Base-by-base conservation (phyloP, 768 basidiomycete species). In the Serendipita sp. region DNA sequence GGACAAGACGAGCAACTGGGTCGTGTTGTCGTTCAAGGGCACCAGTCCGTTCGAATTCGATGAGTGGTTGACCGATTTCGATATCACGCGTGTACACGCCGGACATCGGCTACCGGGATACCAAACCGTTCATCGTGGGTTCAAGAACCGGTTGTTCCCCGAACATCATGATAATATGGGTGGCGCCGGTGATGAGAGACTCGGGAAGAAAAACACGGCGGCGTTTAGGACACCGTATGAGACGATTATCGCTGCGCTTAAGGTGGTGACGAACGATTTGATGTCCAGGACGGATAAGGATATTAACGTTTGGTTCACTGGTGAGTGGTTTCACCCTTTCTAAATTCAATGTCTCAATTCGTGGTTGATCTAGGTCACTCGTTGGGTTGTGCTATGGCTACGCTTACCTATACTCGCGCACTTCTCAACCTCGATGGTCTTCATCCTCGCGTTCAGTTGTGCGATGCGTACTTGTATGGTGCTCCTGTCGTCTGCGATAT, bases 31-130 rank as follows among this genome's bases (percentile, higher is more conserved):
- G 3, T 70, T 68, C 67, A 70, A 69, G 46, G 69, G 69, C 35
- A 70, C 69, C 5, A 65, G 62, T 60, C 68, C 68, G 16, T 62
- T 66, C 13, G 69, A 70, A 45, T 70, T 70, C 48, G 63, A 58
- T n/a, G 69, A 70, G 63, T 70, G 69, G 69, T 60, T 65, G 38
- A 65, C 69, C 3, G 69, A 70, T 51, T 70, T 70, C 34, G 62
- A 67, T 32, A 68, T 69, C 60, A 65, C 67, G 11, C 38, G 67
- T 48, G 56, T 60, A 8, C 65, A 68, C 45, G 68, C 66, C 2
- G 68, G 68, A 1, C 62, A 68, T 34, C 66, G 69, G 63, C 65
- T 70, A 16, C 46, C 68, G 11, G 68, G 69, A 5, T 70, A 68
- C 34, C 5, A 63, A 37, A 38, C 10, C 45, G 68, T 67, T 16